A percentile compares a stretch with the other conserved stretches of the same genome.
Evolutionary conservation across 2,329 filamentous ascomycete genomes (phyloP).

Genomic region (Claviceps sp.): DNA sequence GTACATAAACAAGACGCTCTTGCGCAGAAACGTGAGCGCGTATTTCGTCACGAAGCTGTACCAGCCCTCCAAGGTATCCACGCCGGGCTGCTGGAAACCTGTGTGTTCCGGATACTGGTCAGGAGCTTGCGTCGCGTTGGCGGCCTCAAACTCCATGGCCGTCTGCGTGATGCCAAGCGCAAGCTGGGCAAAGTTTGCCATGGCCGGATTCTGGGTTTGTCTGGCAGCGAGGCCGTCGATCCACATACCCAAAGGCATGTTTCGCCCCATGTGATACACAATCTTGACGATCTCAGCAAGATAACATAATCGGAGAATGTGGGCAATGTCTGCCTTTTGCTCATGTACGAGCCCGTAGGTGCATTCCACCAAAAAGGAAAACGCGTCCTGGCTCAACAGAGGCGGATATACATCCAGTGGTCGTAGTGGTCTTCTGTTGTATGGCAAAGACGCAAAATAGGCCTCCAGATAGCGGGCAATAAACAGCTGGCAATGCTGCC

Average conservation of each 20-base stretch:
- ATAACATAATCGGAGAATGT: slow-evolving; percentile 76
- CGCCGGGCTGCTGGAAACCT: slow-evolving; percentile 41
- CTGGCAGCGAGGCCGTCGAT: slow-evolving; percentile 30
- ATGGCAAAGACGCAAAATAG: not conserved
- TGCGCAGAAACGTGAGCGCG: slow-evolving; percentile 79
- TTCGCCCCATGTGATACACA: slow-evolving; percentile 44
- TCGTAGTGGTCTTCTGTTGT: slow-evolving; percentile 19
- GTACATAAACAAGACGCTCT: slow-evolving; percentile 70
- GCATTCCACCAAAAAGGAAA: slow-evolving; percentile 70
- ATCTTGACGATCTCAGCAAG: slow-evolving; percentile 83
- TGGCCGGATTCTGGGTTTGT: slow-evolving; percentile 29
- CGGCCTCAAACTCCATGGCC: slow-evolving; percentile 26
- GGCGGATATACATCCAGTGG: slow-evolving; percentile 37
- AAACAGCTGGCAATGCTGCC: slow-evolving; percentile 67
- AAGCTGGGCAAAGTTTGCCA: slow-evolving; percentile 43
- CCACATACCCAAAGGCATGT: slow-evolving; percentile 38
- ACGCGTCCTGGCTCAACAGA: slow-evolving; percentile 56
- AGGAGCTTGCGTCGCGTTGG: slow-evolving; percentile 13
- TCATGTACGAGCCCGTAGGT: slow-evolving; percentile 56
- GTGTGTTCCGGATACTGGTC: slow-evolving; percentile 23
- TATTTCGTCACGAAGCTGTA: slow-evolving; percentile 62
- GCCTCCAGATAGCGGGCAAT: slow-evolving; percentile 39
- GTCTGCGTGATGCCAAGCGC: slow-evolving; percentile 33
- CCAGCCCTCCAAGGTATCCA: slow-evolving; percentile 40
- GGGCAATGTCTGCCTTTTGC: slow-evolving; percentile 58